Evolutionary conservation across 805 yeast species (phyloP), one percentile per base, ranked within the genome.

Genomic region (Candida peoriensis): DNA sequence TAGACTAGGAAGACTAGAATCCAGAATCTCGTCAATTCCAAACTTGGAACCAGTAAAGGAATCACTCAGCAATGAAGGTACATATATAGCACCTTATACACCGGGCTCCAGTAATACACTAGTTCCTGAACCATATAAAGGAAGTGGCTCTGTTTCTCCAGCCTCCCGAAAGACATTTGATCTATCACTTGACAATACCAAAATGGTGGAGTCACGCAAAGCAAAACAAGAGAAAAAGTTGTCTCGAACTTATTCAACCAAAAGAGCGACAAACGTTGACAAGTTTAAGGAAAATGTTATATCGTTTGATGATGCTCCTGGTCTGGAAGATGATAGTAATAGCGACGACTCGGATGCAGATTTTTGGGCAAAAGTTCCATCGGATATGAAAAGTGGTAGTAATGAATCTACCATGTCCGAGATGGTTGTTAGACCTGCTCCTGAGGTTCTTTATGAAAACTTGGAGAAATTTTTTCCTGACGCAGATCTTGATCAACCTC

Each of bases 381-480:
- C 45, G 13, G 44, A 39, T 15, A 39, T 36, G 2, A 45, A 43
- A 18, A 42, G 41, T 27, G n/a, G n/a, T n/a, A 44, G 48, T 10
- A 48, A 53, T 27, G 48, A 49, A 16, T 50, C 61, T 10, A 37
- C 49, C 43, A 65, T 48, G 17, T 39, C 51, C 19, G 62, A 61
- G 36, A 76, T 80, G 86, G 78, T 81, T 7, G 81, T 93, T 12
- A 76, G 99, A 55, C 99, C 99, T 2, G 88, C 97, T 0, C 82
- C 95, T 1, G 97, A 90, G 52, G 94, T 85, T 27, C 81, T 93
- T 20, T 93, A 89, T 55, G 86, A 87, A 37, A 89, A 93, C 49
- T 71, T 93, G 42, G 99, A 93, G 47, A 75, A 76, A 51, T 93
- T 84, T 55, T 93, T 93, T 67, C 98, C 98, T 1, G 73, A 83